Percentiles rank a stretch among this genome's conserved stretches.
Conservation (phyloP, 495 filamentous ascomycete species). For the Podospora tetraspora region DNA sequence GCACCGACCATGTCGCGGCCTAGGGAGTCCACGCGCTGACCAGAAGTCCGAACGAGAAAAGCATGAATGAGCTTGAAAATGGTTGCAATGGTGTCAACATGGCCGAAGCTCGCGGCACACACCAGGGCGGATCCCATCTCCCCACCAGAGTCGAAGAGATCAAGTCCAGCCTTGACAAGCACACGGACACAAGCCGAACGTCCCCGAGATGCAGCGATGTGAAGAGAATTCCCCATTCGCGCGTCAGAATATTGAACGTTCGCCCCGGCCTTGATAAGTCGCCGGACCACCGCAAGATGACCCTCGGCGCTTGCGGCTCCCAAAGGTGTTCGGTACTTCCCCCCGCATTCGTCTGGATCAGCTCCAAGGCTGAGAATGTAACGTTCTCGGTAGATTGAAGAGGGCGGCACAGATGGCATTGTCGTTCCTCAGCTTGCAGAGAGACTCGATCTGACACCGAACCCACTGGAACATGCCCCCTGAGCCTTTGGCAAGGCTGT, state of each 20-base stretch:
- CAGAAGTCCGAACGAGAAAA: background rate
- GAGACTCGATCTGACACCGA: conserved; percentile 32
- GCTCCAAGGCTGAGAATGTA: background rate
- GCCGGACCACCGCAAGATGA: background rate
- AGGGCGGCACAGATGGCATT: conserved; percentile 32
- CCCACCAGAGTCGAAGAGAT: background rate
- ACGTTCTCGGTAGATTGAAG: conserved; percentile 24
- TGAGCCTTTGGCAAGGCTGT: background rate
- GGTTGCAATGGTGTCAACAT: background rate
- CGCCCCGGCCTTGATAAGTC: background rate
- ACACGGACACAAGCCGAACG: background rate
- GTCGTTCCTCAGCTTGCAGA: conserved; percentile 34
- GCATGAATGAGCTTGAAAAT: background rate
- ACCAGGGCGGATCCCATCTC: background rate
- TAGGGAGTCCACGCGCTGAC: background rate
- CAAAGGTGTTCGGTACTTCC: background rate
- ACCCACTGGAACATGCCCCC: conserved; percentile 38
- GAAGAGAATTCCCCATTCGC: background rate
- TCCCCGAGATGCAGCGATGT: background rate
- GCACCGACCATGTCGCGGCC: background rate
- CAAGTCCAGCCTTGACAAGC: background rate
- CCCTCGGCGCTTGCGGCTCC: background rate
- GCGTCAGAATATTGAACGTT: background rate
- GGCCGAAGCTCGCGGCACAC: background rate
- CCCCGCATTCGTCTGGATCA: background rate